Evolutionary conservation across 140 eudicot species (phyloP), one percentile per base, ranked within the genome.

Genomic region (Flaveria floridana): DNA sequence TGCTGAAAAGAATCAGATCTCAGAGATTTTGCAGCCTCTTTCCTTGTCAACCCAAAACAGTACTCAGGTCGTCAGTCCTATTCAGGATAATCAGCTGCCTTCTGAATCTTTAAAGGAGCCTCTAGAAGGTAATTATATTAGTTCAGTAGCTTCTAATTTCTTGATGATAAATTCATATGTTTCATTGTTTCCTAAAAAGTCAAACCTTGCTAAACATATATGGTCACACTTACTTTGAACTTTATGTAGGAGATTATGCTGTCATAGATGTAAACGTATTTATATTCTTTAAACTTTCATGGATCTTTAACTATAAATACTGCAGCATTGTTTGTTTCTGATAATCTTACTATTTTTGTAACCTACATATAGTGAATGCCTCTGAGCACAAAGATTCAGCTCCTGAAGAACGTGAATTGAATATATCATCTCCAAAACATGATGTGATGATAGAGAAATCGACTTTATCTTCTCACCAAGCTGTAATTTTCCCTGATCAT

Each of bases 401-500:
- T 67, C 42, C 77, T 26, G 79, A 71, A 58, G 81, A 72, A 55
- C 25, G 87, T 72, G 82, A 79, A 65, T 44, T 65, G 65, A 73
- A 84, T 13, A 53, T 44, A 75, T 57, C 82, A 28, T 37, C 70
- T 61, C 73, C 83, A 71, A 75, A 87, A 59, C 81, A 79, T 70
- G 89, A 85, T 57, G 61, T 15, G 50, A 62, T 62, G 82, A 73
- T 76, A 48, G 86, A 79, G 59, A 85, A 89, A 74, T 75, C 71
- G 51, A 79, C 82, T 23, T 7, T 79, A 28, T 76, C 87, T 58
- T 56, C 83, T 66, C 69, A 77, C 39, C 84, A 75, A 56, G 68
- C 87, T 73, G 96, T 87, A 79, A 84, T 84, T 77, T 85, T 90
- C 41, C 96, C 94, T 41, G 84, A 90, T 63, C 87, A 87, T 84